These are phyloP conservation scores for Berberis thunbergii DNA, from an alignment of 164 flowering plant species.

Conservation along the genomic window DNA sequence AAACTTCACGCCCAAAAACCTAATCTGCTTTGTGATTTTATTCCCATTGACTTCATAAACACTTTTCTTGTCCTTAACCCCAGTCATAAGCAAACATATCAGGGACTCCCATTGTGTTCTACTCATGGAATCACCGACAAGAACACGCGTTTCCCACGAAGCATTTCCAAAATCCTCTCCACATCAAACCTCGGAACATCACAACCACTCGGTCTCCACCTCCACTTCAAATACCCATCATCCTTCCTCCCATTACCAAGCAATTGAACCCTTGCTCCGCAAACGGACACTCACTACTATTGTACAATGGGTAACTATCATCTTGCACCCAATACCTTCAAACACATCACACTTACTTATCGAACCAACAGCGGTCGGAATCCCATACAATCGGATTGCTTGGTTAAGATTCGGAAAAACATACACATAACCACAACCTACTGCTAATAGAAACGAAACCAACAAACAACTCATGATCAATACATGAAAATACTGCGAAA, in stretches of 20 bases:
- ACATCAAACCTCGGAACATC: conserved; percentile 52
- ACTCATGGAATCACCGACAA: conserved; percentile 88
- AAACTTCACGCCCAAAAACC: conserved; percentile 52
- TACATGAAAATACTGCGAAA: conserved; percentile 25
- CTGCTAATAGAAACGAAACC: conserved; percentile 30
- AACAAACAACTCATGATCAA: conserved; percentile 29
- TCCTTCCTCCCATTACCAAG: conserved; percentile 67
- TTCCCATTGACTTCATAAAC: conserved; percentile 74
- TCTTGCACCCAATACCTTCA: conserved; percentile 69
- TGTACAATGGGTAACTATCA: conserved; percentile 62
- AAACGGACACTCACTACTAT: conserved; percentile 70
- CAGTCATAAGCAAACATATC: conserved; percentile 71
- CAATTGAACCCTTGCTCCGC: conserved; percentile 75
- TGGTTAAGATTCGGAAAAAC: conserved; percentile 39
- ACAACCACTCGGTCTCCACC: conserved; percentile 86
- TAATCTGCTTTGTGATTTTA: conserved; percentile 52
- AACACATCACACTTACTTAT: conserved; percentile 45
- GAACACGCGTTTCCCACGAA: conserved; percentile 66
- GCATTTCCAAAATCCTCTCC: conserved; percentile 28
- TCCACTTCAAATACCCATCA: conserved; percentile 52
- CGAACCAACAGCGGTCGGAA: conserved; percentile 13
- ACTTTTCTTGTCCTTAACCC: conserved; percentile 52
- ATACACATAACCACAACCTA: conserved; percentile 40
- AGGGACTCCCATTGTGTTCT: conserved; percentile 89
- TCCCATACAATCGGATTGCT: conserved; percentile 25